phyloP scores from a whole-genome alignment of 2,329 filamentous ascomycete genomes.

The Tolypocladium ovalisporum region DNA sequence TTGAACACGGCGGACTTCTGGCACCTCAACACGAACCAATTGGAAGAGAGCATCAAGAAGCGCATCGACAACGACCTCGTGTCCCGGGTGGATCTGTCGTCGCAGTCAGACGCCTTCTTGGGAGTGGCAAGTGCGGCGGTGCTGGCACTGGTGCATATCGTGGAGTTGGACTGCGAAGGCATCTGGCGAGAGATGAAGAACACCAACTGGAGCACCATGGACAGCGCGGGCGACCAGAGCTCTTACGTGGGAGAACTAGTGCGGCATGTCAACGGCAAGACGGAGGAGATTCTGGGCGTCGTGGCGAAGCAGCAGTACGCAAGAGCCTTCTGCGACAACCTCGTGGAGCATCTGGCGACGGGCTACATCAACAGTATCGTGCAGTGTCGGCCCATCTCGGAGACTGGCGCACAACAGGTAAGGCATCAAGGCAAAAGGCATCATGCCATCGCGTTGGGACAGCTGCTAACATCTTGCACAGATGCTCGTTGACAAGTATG shows the following conservation, averaged over 20 bases:
- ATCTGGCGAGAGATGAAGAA: conserved; percentile 97
- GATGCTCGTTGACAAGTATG: conserved; percentile 95
- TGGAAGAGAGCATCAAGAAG: conserved; percentile 90
- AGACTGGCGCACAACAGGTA: conserved; percentile 87
- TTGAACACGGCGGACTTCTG: conserved; percentile 97
- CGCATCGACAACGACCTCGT: conserved; percentile 73
- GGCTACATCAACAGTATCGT: conserved; percentile 77
- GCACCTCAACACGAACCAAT: conserved; percentile 81
- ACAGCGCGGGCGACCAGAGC: conserved; percentile 87
- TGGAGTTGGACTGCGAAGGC: conserved; percentile 72
- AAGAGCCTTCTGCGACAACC: conserved; percentile 85
- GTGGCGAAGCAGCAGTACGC: conserved; percentile 90
- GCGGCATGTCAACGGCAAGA: conserved; percentile 57
- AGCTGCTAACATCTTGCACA: conserved; percentile 22
- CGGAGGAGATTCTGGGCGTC: conserved; percentile 63
- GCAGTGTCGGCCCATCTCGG: conserved; percentile 80
- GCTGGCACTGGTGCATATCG: conserved; percentile 69
- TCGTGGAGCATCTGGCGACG: conserved; percentile 78
- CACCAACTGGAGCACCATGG: conserved; percentile 88
- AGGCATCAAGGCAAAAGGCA: conserved; percentile 7
- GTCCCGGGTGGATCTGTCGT: conserved; percentile 73
- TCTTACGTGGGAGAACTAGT: conserved; percentile 80
- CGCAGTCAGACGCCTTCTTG: conserved; percentile 89
- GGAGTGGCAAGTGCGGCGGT: conserved; percentile 86
- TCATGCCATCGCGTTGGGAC: neutral